Conservation (phyloP, 306 rosid species). For the Prinsepia uniflora region DNA sequence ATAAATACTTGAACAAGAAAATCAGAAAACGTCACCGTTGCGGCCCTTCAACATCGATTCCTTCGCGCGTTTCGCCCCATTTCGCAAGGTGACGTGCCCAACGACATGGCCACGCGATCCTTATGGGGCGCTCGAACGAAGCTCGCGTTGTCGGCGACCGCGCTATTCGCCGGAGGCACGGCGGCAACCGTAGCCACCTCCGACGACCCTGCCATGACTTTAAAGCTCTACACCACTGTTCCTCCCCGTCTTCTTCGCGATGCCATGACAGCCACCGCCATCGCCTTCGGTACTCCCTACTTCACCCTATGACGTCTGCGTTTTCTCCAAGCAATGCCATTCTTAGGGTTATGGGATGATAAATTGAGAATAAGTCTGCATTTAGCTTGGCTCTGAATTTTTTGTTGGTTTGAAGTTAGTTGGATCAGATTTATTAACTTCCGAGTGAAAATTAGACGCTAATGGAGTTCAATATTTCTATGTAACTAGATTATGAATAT, state of each 20-base stretch:
- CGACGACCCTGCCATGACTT: constrained; percentile 62
- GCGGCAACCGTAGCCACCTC: constrained; percentile 69
- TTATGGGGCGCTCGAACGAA: constrained; percentile 73
- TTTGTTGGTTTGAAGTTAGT: constrained; percentile 5
- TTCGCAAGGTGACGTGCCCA: not conserved
- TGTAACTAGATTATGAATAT: constrained; percentile 70
- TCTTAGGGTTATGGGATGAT: not conserved
- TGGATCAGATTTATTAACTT: not conserved
- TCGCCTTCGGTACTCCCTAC: constrained; percentile 60
- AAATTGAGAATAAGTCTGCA: not conserved
- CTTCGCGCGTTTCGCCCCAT: not conserved
- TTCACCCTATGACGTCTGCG: not conserved
- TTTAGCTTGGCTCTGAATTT: not conserved
- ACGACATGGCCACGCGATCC: constrained; percentile 52
- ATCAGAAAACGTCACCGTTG: not conserved
- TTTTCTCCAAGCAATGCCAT: not conserved
- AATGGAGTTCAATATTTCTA: constrained; percentile 4
- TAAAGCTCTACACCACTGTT: constrained; percentile 66
- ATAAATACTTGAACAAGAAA: not conserved
- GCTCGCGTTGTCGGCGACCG: constrained; percentile 50
- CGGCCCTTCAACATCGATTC: not conserved
- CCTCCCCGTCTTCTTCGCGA: constrained; percentile 78
- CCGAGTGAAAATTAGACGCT: constrained; percentile 8
- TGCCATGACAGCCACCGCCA: constrained; percentile 61
- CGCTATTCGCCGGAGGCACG: constrained; percentile 55